Conservation (phyloP, 257 asterid species). For the Penstemon davidsonii region DNA sequence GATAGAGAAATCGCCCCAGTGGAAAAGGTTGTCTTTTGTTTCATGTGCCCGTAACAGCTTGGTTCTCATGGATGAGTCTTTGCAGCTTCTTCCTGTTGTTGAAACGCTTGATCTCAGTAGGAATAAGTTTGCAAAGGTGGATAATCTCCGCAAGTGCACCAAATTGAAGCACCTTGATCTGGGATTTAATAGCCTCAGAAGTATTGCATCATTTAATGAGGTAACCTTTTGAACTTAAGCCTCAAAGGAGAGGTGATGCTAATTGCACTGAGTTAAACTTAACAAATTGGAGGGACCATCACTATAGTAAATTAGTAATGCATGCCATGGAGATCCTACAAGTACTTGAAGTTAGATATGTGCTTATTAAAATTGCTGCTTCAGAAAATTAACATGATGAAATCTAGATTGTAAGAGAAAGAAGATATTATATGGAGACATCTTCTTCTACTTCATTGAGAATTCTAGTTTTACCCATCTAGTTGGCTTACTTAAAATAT, state of each 20-base stretch:
- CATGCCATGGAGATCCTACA: conserved; percentile 1
- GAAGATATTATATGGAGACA: background rate
- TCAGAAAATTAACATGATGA: background rate
- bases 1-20: conserved; percentile 74
- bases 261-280: conserved; percentile 19
- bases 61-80: conserved; percentile 93
- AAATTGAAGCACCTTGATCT: conserved; percentile 85
- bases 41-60: conserved; percentile 85
- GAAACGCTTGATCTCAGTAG: conserved; percentile 95
- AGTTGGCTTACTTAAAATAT: background rate
- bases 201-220: conserved; percentile 71
- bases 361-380: background rate
- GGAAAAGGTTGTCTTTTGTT: conserved; percentile 84
- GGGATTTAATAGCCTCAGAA: conserved; percentile 89
- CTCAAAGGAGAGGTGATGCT: conserved; percentile 15
- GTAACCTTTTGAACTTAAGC: conserved; percentile 43
- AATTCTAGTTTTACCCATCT: background rate
- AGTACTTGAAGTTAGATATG: background rate
- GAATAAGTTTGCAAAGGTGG: conserved; percentile 85
- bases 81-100: conserved; percentile 87
- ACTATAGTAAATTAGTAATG: background rate
- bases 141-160: conserved; percentile 82
- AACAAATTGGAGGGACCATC: background rate
- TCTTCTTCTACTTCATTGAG: background rate
- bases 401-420: background rate